phyloP scores from a whole-genome alignment of 2,329 filamentous ascomycete genomes.

The Colletotrichum caudatum region DNA sequence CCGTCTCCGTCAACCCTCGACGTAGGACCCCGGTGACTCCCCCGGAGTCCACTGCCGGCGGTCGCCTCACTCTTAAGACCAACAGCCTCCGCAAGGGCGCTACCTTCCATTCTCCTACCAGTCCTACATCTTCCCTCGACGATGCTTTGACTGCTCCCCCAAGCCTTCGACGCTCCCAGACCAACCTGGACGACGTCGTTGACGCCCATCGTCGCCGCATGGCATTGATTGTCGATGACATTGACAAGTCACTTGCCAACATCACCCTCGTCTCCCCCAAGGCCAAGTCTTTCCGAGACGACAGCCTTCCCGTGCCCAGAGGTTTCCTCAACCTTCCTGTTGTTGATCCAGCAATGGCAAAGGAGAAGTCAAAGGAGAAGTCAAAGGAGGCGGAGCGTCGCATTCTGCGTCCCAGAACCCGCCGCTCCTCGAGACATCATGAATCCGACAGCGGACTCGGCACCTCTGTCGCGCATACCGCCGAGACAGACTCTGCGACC shows the following conservation, averaged over 20 bases:
- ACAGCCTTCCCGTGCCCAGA: constrained; percentile 70
- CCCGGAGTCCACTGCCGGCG: constrained; percentile 52
- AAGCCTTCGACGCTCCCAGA: constrained; percentile 75
- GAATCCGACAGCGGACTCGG: constrained; percentile 90
- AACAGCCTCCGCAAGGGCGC: constrained; percentile 77
- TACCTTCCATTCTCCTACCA: constrained; percentile 69
- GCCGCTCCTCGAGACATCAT: constrained; percentile 72
- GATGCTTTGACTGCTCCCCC: constrained; percentile 59
- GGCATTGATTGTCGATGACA: constrained; percentile 72
- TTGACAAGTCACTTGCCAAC: constrained; percentile 72
- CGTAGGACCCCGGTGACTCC: constrained; percentile 60
- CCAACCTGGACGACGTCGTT: constrained; percentile 77
- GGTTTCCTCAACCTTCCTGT: constrained; percentile 69
- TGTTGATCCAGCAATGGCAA: constrained; percentile 61
- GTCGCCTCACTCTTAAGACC: constrained; percentile 63
- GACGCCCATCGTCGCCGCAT: constrained; percentile 77
- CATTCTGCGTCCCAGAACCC: constrained; percentile 65
- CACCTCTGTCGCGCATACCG: constrained; percentile 77
- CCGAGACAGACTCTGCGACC: constrained; percentile 59
- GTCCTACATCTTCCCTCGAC: constrained; percentile 52
- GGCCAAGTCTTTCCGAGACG: constrained; percentile 61
- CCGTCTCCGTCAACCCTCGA: constrained; percentile 59
- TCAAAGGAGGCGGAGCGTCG: constrained; percentile 58
- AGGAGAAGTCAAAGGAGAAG: constrained; percentile 51
- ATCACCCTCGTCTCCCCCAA: constrained; percentile 55